Evolutionary conservation across 129 eudicot genomes (phyloP), one percentile per base, ranked within the genome.

Genomic region (Pseudognaphalium luteoalbum): DNA sequence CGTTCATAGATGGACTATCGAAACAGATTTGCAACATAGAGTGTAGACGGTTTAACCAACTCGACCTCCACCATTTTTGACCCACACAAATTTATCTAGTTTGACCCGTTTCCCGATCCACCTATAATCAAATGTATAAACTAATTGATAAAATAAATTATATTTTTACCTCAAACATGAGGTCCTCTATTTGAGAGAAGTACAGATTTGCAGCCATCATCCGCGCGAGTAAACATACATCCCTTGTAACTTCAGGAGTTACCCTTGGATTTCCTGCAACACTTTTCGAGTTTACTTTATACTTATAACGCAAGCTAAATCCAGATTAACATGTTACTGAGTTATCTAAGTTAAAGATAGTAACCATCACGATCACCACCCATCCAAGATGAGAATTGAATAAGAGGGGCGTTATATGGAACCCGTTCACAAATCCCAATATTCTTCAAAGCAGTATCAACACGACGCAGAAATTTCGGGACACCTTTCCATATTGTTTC

Each of bases 191-290:
- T 77, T 91, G 96, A 35, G 97, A 91, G 29, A 88, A 93, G 85
- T 93, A 93, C 80, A 91, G 78, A 81, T 91, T 93, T 81, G 97
- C 97, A 82, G 97, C 98, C 98, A 93, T 93, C 98, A 91, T 91
- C 72, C 98, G 86, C 5, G 98, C 96, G 80, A 93, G 85, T 82
- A 93, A 88, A 88, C 98, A 93, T 8, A 93, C 98, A 73, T 93
- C 98, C 69, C 98, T 86, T 19, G 96, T 93, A 62, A 93, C 96
- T 85, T 93, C 98, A 62, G 98, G 98, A 25, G 96, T 93, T 32
- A 93, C 98, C 85, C 97, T 87, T 7, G 98, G 98, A 74, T 93
- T 93, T 57, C 97, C 98, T 91, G 81, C 79, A 85, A 39, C 41
- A 52, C 72, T 56, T 47, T 11, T 3, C 54, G 54, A 47, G 54